Conservation (phyloP, 148 eudicot genomes). For the Fagopyrum tataricum region DNA sequence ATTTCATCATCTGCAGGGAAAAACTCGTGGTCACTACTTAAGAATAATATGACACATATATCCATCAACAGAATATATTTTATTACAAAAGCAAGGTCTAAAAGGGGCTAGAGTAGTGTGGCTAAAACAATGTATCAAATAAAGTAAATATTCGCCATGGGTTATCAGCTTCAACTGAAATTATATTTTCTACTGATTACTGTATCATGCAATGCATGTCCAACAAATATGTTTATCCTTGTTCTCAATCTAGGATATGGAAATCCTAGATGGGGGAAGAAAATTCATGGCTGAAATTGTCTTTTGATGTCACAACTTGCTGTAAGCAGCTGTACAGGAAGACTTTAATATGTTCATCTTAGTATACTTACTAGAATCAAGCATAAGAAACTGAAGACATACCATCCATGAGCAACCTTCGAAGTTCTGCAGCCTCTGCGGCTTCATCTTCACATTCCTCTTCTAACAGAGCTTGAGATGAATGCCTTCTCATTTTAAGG, state of each 20-base stretch:
- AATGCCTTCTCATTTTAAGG: constrained; percentile 85
- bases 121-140: neutral
- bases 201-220: neutral
- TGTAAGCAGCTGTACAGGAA: neutral
- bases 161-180: neutral
- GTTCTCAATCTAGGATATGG: constrained; percentile 2
- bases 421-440: constrained; percentile 88
- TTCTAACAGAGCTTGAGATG: constrained; percentile 60
- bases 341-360: neutral
- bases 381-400: constrained; percentile 17
- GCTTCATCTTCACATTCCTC: constrained; percentile 94
- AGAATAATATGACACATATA: neutral
- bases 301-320: neutral
- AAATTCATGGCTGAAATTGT: neutral
- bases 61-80: neutral
- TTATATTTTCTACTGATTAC: neutral
- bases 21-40: neutral
- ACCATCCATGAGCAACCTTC: constrained; percentile 91
- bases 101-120: neutral
- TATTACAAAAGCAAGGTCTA: neutral
- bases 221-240: neutral
- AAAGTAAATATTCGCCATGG: neutral
- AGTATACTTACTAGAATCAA: neutral
- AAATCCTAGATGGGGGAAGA: neutral
- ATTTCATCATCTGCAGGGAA: constrained; percentile 62